These are phyloP conservation scores for Aspergillus fischeri DNA, from an alignment of 2,329 filamentous ascomycete species.

Conservation along the genomic window DNA sequence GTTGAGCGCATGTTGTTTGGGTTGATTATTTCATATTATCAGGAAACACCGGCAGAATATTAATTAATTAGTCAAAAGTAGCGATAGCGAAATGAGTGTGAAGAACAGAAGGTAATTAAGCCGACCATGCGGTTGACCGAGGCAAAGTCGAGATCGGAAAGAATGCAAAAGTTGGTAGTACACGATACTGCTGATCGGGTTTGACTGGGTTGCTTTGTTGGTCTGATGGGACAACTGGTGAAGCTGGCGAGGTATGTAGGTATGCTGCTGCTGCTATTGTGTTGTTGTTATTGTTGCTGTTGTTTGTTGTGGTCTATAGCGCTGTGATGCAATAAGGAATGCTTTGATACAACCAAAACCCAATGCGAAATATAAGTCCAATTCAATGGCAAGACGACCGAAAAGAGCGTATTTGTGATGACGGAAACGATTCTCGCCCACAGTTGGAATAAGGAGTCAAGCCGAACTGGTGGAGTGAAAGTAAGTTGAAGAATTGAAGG, in stretches of 20 bases:
- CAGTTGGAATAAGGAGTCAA: slow-evolving; percentile 14
- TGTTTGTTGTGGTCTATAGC: slow-evolving; percentile 24
- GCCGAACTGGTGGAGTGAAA: slow-evolving; percentile 7
- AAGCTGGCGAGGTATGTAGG: neutral
- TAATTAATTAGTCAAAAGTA: slow-evolving; percentile 5
- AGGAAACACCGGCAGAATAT: slow-evolving; percentile 9
- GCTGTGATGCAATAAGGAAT: slow-evolving; percentile 26
- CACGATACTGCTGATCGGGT: neutral
- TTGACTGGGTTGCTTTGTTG: neutral
- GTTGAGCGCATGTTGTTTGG: slow-evolving; percentile 32
- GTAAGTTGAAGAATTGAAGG: slow-evolving; percentile 7
- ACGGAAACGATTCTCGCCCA: slow-evolving; percentile 11
- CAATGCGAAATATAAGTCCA: slow-evolving; percentile 15
- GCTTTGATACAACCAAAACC: slow-evolving; percentile 21
- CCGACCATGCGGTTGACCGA: neutral
- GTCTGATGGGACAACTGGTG: neutral
- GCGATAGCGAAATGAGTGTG: neutral
- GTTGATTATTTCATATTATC: slow-evolving; percentile 29
- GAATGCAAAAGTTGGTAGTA: neutral
- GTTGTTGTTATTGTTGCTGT: slow-evolving; percentile 16
- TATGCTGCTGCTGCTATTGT: slow-evolving; percentile 5
- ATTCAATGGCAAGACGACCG: slow-evolving; percentile 11
- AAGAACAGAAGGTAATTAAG: neutral
- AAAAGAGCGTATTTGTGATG: slow-evolving; percentile 21
- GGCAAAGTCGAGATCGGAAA: neutral